Percentiles rank a stretch among this genome's conserved stretches.
These are phyloP conservation scores for Paraurostyla sp. DNA, from an alignment of 73 alveolate species.

Conservation along the genomic window DNA sequence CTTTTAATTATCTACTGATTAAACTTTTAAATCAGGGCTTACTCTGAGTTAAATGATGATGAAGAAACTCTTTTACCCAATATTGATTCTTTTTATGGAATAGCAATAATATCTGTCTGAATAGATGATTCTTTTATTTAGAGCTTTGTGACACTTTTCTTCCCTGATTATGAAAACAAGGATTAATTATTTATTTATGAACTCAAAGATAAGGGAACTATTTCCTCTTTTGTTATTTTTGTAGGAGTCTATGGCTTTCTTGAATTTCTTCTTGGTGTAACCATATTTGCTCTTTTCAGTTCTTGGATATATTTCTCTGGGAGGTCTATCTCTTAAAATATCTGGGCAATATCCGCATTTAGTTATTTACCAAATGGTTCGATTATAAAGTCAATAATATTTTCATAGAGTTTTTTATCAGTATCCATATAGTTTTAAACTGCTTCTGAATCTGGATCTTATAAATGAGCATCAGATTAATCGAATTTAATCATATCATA, in stretches of 20 bases:
- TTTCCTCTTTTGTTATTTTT: conserved; percentile 20
- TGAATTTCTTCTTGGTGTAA: conserved; percentile 15
- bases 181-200: background rate
- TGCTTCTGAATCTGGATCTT: background rate
- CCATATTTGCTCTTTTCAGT: background rate
- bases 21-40: background rate
- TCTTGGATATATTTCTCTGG: conserved; percentile 13
- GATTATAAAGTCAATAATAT: background rate
- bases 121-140: background rate
- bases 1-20: too few species aligned
- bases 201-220: background rate
- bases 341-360: background rate
- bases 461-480: background rate
- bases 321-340: background rate
- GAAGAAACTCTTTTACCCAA: conserved; percentile 1
- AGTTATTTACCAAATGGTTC: conserved; percentile 1
- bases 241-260: conserved; percentile 36
- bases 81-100: background rate
- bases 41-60: background rate
- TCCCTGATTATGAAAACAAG: background rate
- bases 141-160: background rate
- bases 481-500: background rate
- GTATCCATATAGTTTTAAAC: background rate
- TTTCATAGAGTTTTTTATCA: background rate
- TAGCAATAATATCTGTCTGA: background rate